Base-by-base conservation (phyloP, 352 stramenopile species). In the Blastocystis sp. region DNA sequence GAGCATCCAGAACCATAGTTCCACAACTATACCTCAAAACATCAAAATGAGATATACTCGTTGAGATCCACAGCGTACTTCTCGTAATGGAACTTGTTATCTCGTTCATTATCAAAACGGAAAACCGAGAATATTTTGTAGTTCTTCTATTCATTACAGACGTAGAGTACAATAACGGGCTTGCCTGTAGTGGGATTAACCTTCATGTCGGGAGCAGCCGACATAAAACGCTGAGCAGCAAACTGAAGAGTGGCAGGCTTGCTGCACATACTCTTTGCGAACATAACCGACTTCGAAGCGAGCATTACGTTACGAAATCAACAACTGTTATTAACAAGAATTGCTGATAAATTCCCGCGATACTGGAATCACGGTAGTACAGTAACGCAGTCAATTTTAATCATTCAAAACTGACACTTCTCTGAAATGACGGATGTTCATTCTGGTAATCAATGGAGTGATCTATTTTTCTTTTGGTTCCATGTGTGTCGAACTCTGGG, bases 1-100 rank as follows among this genome's bases (percentile, higher is more conserved):
- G 90, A 27, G 95, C 96, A 89, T 99, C 96, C 69, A 99, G 90
- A 58, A 99, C 94, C 96, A 99, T 99, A 42, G 96, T 96, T 19
- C 96, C 96, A 87, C 96, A 96, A 21, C 92, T 94, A 61, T 37
- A 90, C n/a, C 27, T 12, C 35, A 63, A 35, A 35, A 37, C 43
- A 42, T 75, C 58, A 29, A 24, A 56, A 9, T n/a, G n/a, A n/a
- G 0, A 93, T 91, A 77, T 85, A 85, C 73, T 73, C 58, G 73
- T 85, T 85, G 12, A 85, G 43, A 43, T 85, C 73, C 21, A 85
- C 52, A 85, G 73, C 73, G 58, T 85, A 85, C 58, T 85, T 85
- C 58, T 85, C 73, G 46, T 85, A 85, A 32, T 85, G 73, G 65
- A 49, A 49, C 52, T 85, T 85, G 46, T 85, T 85, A 85, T 85